Evolutionary conservation across 2,329 filamentous ascomycete species (phyloP), one percentile per base, ranked within the genome.

Genomic region (Polychaeton citri): DNA sequence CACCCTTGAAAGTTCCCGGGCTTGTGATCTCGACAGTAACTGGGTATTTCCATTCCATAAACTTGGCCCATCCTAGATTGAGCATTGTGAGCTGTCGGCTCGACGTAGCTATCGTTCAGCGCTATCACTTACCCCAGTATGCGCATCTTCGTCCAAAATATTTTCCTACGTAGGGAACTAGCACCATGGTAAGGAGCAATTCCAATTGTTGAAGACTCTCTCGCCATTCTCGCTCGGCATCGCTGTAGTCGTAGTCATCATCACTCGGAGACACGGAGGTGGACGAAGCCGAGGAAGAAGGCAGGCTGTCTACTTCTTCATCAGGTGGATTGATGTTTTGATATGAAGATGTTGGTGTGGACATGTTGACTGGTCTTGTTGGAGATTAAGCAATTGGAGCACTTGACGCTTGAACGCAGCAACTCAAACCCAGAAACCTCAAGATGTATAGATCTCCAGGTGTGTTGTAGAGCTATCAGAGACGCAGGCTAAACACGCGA

Each of bases 171-270:
- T 93, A 95, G 2, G 90, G 90, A 34, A 98, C 80, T 48, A 96
- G 61, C 33, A 96, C 81, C 85, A 98, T 93, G 15, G 83, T 93
- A 55, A 96, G 62, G 47, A 98, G 69, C 45, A 96, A 69, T 64
- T 98, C 86, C 41, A 98, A 64, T 63, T 98, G 90, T 60, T 95
- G 84, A 43, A 98, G 65, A 51, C 83, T 93, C 52, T 87, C 83
- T 51, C 88, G 81, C 90, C 90, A 98, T 63, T 98, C 88, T 42
- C 74, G 74, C 60, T 98, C 88, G 7, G 90, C 90, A 55, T 96
- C 88, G 26, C 81, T 85, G 41, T 80, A 68, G 34, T 80, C 74
- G 30, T 52, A 55, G 36, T 52, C 52, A 17, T 56, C 52, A 38
- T 58, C 55, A 37, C 49, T 55, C n/a, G 64, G 64, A 38, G 61